Conservation (phyloP, 1,139 yeast species). For the Saccharomyces pastorianus region DNA sequence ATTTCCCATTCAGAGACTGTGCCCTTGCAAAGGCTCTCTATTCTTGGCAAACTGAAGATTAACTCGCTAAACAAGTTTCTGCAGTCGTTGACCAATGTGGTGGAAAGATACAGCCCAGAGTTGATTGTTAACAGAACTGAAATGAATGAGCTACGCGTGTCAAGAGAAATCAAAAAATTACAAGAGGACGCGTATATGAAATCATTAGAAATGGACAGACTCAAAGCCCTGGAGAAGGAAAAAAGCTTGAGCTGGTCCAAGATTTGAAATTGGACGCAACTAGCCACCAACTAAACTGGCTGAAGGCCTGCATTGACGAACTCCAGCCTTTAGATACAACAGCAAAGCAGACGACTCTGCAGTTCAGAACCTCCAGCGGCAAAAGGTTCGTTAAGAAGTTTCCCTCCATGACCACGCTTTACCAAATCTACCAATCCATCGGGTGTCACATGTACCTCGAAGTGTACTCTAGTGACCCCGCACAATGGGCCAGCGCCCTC, state of each 20-base stretch:
- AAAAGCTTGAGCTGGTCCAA: conserved; percentile 11
- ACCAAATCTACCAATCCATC: conserved; percentile 58
- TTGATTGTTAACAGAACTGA: conserved; percentile 32
- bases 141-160: conserved; percentile 30
- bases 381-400: conserved; percentile 53
- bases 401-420: conserved; percentile 39
- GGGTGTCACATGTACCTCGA: conserved; percentile 36
- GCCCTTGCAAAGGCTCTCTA: conserved; percentile 31
- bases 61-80: conserved; percentile 27
- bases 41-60: conserved; percentile 26
- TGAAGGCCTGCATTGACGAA: conserved; percentile 14
- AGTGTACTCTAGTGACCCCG: conserved; percentile 9
- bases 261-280: conserved; percentile 5
- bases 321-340: conserved; percentile 7
- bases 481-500: conserved; percentile 12
- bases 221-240: conserved; percentile 22
- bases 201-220: conserved; percentile 31
- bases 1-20: conserved; percentile 21
- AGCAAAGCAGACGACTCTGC: conserved; percentile 28
- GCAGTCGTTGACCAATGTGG: conserved; percentile 22
- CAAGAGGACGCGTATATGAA: conserved; percentile 36
- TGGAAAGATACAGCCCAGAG: conserved; percentile 33
- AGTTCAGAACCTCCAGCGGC: conserved; percentile 52
- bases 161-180: conserved; percentile 33
- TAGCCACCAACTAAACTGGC: conserved; percentile 18